Conservation (phyloP, 139 green algal species). For the Chlorella vulgaris region DNA sequence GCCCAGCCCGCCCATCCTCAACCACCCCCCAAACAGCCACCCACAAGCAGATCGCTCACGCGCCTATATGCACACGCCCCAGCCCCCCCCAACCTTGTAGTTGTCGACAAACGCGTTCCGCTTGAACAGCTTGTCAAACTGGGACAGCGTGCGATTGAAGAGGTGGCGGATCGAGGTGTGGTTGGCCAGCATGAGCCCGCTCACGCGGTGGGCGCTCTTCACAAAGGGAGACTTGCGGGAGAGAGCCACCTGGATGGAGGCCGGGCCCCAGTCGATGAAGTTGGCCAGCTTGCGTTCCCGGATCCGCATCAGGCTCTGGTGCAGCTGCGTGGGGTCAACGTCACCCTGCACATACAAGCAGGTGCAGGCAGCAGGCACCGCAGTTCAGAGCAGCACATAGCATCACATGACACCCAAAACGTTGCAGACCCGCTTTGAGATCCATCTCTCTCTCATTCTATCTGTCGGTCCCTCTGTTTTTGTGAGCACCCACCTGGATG, state of each 20-base stretch:
- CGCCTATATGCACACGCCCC: not conserved
- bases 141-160: conserved; percentile 82
- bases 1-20: too few relatives aligned
- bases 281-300: conserved; percentile 91
- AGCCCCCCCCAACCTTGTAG: conserved; percentile 80
- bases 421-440: too few relatives aligned
- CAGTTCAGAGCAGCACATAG: not conserved
- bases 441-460: too few relatives aligned
- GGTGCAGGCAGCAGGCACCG: not conserved
- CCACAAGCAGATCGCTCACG: too few relatives aligned
- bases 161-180: conserved; percentile 97
- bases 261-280: conserved; percentile 99
- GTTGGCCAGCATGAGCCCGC: conserved; percentile 98
- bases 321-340: conserved; percentile 93
- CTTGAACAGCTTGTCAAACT: conserved; percentile 97
- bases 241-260: conserved; percentile 96
- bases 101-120: conserved; percentile 84
- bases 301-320: conserved; percentile 97
- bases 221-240: conserved; percentile 94
- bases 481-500: conserved; percentile 81
- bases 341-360: conserved; percentile 67
- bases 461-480: too few relatives aligned
- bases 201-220: conserved; percentile 85
- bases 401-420: too few relatives aligned
- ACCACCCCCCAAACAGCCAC: too few relatives aligned